Base-by-base conservation (phyloP, 805 yeast genomes). In the Ogataea pilisensis region DNA sequence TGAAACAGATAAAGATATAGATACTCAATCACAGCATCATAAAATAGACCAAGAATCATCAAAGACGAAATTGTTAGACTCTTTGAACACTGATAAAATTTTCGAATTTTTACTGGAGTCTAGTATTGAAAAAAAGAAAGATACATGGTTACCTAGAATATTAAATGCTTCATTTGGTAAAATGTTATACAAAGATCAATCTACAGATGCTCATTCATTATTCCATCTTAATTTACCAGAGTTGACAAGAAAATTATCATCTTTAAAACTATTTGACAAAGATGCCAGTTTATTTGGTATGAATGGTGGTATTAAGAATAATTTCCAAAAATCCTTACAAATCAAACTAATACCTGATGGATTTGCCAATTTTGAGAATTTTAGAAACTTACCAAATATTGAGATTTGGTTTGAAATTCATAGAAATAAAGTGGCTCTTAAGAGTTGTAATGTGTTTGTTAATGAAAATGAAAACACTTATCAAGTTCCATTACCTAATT, bases 291-390 rank as follows among this genome's bases (percentile, higher is more conserved):
- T 60, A 24, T 56, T 61, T 48, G 65, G 64, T 8, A 41, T 45
- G 1, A 56, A 53, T 4, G 65, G 65, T 33, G 64, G 63, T 36
- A 51, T 61, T 21, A 48, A 47, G 37, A 55, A 55, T 28, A 38
- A 55, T 31, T 63, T 60, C 28, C 57, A 50, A 16, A 49, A 53
- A 26, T 53, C 57, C 17, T 33, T 61, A 14, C 58, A 60, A 22
- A 42, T 65, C 24, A 60, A 57, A 36, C 44, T 65, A 32, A 43
- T 58, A 14, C 67, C 69, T 1, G 61, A 65, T 46, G 62, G 58
- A 4, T 61, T 51, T 35, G 40, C 42, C 17, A 40, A 49, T n/a
- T 42, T 53, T 24, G 46, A 48, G 3, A 45, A 53, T 30, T 52
- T 56, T 17, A 39, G 50, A 14, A 38, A 41, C 3, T 49, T 50